Base-by-base conservation (phyloP, 2,329 filamentous ascomycete genomes). In the Didymella sp. region DNA sequence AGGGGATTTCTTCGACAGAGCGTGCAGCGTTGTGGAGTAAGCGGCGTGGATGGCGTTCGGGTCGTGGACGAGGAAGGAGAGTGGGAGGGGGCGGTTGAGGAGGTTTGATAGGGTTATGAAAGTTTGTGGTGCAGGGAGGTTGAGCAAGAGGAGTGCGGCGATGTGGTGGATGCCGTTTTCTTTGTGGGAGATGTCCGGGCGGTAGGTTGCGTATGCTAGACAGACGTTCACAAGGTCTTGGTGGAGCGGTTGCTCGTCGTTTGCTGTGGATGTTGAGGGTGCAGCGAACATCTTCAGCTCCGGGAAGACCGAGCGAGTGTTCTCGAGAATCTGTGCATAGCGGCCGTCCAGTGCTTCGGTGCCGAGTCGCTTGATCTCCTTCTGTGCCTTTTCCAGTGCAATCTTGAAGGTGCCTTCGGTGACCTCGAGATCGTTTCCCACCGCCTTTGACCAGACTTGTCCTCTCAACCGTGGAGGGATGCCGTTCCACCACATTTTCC, bases 401-500 rank as follows among this genome's bases (percentile, higher is more conserved):
- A 89, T 87, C 24, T 84, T 80, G 75, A 88, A 95, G 7, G 89
- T 91, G 2, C 83, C 79, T 41, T 86, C 81, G 0, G 86, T 87
- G 7, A 92, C 80, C 21, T 85, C 86, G 2, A 92, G 81, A 51
- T 89, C 86, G 69, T 93, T 93, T 28, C 89, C 89, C 41, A 92
- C 85, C 2, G 89, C 89, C 48, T 82, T 82, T 35, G 82, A 77
- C 90, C 90, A 93, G 6, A 92, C 88, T 5, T 80, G 75, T 22
- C 88, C 89, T 28, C 91, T 84, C 71, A 85, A 87, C 55, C 87
- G 83, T 1, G 90, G 87, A 0, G 90, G 86, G 27, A 95, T 83
- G 6, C 91, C 91, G 56, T 86, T 85, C 91, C 91, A 95, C 89
- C 90, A 95, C 42, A 95, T 80, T 67, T 93, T 89, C 31, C 89